Evolutionary conservation across 306 rosid species (phyloP), one percentile per base, ranked within the genome.

Genomic region (Abrus pulchellus): DNA sequence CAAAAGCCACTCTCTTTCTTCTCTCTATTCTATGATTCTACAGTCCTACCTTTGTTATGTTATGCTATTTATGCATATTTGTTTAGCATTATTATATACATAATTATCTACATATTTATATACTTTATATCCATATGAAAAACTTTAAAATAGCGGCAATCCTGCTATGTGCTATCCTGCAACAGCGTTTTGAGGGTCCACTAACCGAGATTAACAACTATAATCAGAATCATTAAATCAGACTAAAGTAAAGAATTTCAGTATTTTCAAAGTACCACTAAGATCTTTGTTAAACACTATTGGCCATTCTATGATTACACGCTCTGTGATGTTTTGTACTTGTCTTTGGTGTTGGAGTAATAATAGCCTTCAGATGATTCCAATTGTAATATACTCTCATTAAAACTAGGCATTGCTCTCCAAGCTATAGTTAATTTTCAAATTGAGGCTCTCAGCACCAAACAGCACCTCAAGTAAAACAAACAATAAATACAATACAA

Each of bases 351-450:
- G 53, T 27, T 38, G 6, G 54, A 5, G 1, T 41, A 20, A 56
- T 32, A 40, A 27, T 40, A 43, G 47, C 6, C 7, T 6, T 43
- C 7, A 5, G 47, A 3, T 4, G 47, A 1, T 43, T 13, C 33
- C 1, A 41, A 55, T 11, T 28, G 55, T 28, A 5, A 12, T 52
- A 4, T 72, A 2, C 52, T 7, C 10, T n/a, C 59, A 36, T 55
- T 20, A 10, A 27, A 45, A 45, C 3, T 74, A 10, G 1, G 33
- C 60, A n/a, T 28, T 29, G 11, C 14, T 10, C 32, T 62, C 14
- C 56, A 74, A 74, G 28, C 68, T 57, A 5, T 54, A 60, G 60
- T 32, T 29, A 43, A 56, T 57, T 9, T 28, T 30, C 30, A 74
- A 60, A 59, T 44, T 29, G 44, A 1, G 52, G 52, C 52, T 7